A percentile compares a stretch with the other conserved stretches of the same genome.
phyloP scores from a whole-genome alignment of 441 rosid species.

The Lagerstroemia fauriei region DNA sequence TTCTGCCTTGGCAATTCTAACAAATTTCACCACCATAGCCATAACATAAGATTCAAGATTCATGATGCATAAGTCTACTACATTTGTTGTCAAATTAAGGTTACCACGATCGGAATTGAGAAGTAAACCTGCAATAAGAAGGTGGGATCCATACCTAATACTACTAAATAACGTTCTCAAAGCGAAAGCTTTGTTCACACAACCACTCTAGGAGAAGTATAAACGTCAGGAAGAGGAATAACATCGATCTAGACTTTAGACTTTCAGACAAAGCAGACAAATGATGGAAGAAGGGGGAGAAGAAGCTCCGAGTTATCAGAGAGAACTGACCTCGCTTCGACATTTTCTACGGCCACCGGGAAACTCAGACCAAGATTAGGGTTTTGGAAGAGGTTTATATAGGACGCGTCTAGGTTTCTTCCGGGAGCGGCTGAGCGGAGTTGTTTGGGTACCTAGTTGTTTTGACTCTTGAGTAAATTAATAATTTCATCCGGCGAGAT shows the following conservation, averaged over 20 bases:
- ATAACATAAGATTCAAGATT: neutral
- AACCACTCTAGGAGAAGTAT: neutral
- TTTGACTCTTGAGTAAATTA: too few relatives aligned
- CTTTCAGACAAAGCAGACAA: neutral
- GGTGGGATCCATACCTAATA: neutral
- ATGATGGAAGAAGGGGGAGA: neutral
- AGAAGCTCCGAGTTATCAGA: neutral
- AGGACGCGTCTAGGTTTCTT: neutral
- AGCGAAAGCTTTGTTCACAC: neutral
- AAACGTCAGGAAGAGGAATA: neutral
- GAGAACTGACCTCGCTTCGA: conserved; percentile 67
- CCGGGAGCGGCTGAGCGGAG: neutral
- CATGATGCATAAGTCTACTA: neutral
- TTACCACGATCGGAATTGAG: neutral
- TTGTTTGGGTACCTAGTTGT: too few relatives aligned
- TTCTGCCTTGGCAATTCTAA: neutral
- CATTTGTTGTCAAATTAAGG: neutral
- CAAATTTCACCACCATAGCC: neutral
- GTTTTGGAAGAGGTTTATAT: neutral
- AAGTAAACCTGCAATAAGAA: neutral
- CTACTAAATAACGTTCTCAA: neutral
- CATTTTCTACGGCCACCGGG: conserved; percentile 41
- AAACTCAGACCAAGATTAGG: neutral
- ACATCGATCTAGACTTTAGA: neutral
- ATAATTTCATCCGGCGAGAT: too few relatives aligned